Evolutionary conservation across 2,329 filamentous ascomycete species (phyloP), one percentile per base, ranked within the genome.

Genomic region (Cladosporium oxysporum): DNA sequence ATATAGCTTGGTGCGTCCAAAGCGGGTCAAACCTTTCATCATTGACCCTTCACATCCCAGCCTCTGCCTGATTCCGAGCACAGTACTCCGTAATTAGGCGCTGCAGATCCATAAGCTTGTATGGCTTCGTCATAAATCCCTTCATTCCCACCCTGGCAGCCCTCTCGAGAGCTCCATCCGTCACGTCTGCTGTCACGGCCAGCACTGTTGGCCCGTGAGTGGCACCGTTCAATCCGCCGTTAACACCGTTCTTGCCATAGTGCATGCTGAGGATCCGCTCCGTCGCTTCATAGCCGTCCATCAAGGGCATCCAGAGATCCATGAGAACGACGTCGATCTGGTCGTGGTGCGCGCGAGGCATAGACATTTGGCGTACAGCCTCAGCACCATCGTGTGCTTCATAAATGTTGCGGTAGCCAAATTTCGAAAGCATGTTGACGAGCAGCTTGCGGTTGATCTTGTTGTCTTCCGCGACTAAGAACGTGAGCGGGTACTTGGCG

Each of bases 261-360:
- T 71, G 66, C 79, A 88, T 83, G 28, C 80, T 77, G 12, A 90
- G 76, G 52, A 91, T 91, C 57, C 82, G 79, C 71, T 85, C 82
- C 0, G 89, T 86, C 1, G 89, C 89, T 73, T 91, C 85, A 69
- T 90, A 91, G 1, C 89, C 89, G 72, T 91, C 89, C 82, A 91
- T 88, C 69, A 87, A 81, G 0, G 89, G 89, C 88, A 91, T 91
- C 89, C 89, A 91, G 11, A 91, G 82, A 76, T 91, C 89, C 89
- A 91, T 91, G 52, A 91, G 78, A 28, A 91, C 82, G 1, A 90
- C 83, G 71, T 90, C 85, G 65, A 91, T 85, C 50, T 77, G 75
- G 69, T 67, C 70, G 31, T 69, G 73, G 31, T 69, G 61, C 64
- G 73, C 61, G 21, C 68, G 73, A 58, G 68, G 71, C 12, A 67